Base-by-base conservation (phyloP, 306 rosid genomes). In the Gastrolobium villosum region DNA sequence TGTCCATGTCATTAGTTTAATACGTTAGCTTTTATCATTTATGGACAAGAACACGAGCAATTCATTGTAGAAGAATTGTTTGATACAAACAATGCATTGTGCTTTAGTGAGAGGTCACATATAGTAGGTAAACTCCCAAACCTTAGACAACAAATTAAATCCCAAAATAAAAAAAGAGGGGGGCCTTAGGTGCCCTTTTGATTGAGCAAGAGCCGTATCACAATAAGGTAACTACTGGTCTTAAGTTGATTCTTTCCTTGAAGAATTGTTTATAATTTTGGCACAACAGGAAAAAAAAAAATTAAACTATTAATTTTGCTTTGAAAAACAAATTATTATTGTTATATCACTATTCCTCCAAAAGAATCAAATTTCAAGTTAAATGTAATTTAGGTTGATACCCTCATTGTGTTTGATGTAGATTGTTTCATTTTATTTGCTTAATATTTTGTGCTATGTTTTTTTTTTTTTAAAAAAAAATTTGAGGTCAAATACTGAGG, bases 191-290 rank as follows among this genome's bases (percentile, higher is more conserved):
- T 70, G 79, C 14, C 82, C 75, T 37, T 82, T 77, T 57, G 65
- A 30, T 54, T 54, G 9, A 76, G 37, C 53, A 53, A 70, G 75
- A 63, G 86, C 64, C 63, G 10, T 36, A 52, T 43, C 52, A 39
- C 37, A 66, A 69, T 30, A n/a, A 50, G 6, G 30, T 14, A 8
- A 60, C 65, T 34, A 34, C 1, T 7, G 32, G 13, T 53, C 0
- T 53, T 5, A 52, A 20, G 26, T 20, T 44, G 10, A 44, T 44
- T 6, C 2, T 41, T 1, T 7, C 9, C 45, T 50, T 11, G 10
- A 46, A 46, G n/a, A 2, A 11, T 46, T 46, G 5, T 46, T 46
- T 46, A 0, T 5, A 41, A 41, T 5, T 41, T 41, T 2, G 10
- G 43, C 43, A 39, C 6, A 39, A 39, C 43, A 20, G 26, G 26